Percentiles rank a stretch among this genome's conserved stretches.
Evolutionary conservation across 176 grass and related monocot genomes (phyloP).

Genomic region (maize (Zea mays)): Zm-B73-REFERENCE-NAM-5.0 NC_050104.1:17961501-17962000

Average conservation of each 20-base stretch:
- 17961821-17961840: no score
- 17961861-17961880: background rate
- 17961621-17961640: background rate
- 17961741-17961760: background rate
- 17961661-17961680: slow-evolving; percentile 54
- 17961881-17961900: background rate
- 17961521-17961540: no score
- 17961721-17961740: slow-evolving; percentile 58
- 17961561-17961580: no score
- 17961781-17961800: no score
- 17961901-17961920: background rate
- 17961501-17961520: no score
- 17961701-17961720: slow-evolving; percentile 59
- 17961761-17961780: background rate
- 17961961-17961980: background rate
- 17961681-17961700: slow-evolving; percentile 49
- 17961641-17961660: slow-evolving; percentile 40
- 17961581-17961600: no score
- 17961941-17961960: background rate
- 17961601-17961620: no score
- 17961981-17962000: background rate
- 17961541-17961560: no score
- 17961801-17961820: no score
- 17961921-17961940: background rate
- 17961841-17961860: background rate